These are phyloP conservation scores for Vigna radiata DNA, from an alignment of 306 rosid genomes.

Conservation along the genomic window DNA sequence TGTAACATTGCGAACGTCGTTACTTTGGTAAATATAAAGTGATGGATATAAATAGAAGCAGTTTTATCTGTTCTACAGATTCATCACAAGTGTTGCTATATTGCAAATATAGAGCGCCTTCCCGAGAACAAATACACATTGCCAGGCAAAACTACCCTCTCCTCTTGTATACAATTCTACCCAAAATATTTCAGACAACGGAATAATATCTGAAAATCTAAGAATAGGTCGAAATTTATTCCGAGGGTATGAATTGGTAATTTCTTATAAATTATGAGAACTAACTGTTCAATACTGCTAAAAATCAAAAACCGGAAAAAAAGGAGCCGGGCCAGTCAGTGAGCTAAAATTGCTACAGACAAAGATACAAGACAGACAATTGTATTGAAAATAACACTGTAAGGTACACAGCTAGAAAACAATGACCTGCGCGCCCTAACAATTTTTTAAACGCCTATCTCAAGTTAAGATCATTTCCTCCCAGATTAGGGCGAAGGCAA, in stretches of 20 bases:
- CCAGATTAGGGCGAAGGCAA: slow-evolving; percentile 90
- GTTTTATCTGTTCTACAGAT: not conserved
- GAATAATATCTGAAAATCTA: slow-evolving; percentile 9
- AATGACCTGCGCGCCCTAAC: slow-evolving; percentile 48
- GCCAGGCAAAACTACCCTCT: slow-evolving; percentile 1
- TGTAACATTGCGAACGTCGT: not conserved
- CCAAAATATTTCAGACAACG: not conserved
- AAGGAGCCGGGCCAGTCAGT: slow-evolving; percentile 45
- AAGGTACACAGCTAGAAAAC: slow-evolving; percentile 48
- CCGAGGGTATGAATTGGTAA: slow-evolving; percentile 14
- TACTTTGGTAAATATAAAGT: slow-evolving; percentile 24
- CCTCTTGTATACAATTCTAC: not conserved
- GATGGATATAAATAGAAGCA: not conserved
- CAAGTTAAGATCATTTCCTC: slow-evolving; percentile 77
- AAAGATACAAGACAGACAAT: slow-evolving; percentile 20
- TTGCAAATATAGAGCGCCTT: slow-evolving; percentile 4
- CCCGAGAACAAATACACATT: slow-evolving; percentile 1
- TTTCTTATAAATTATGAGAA: slow-evolving; percentile 37
- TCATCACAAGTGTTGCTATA: not conserved
- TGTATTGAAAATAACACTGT: slow-evolving; percentile 40
- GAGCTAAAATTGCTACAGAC: slow-evolving; percentile 45
- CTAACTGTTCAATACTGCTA: not conserved
- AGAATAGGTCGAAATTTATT: not conserved
- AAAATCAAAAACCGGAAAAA: slow-evolving; percentile 40
- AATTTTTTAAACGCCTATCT: slow-evolving; percentile 47